Conservation (phyloP, 2,329 filamentous ascomycete species). For the Aspergillus sp. region DNA sequence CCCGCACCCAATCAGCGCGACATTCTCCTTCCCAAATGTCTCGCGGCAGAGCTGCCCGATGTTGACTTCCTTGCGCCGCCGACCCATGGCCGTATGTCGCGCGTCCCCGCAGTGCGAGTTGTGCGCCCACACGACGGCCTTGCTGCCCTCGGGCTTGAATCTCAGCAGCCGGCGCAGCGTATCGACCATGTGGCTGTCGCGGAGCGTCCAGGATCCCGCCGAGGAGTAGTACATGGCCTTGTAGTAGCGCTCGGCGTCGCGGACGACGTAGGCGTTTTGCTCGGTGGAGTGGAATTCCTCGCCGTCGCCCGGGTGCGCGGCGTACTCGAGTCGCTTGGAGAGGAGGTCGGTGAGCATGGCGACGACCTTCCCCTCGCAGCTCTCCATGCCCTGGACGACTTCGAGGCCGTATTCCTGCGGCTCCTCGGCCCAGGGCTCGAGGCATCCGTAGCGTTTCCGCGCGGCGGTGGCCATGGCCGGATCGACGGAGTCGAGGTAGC, state of each 20-base stretch:
- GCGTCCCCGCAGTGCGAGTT: slow-evolving; percentile 61
- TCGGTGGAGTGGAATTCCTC: slow-evolving; percentile 56
- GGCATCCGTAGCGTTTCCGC: slow-evolving; percentile 50
- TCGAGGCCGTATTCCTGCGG: slow-evolving; percentile 55
- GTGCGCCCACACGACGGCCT: slow-evolving; percentile 60
- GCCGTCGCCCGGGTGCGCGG: slow-evolving; percentile 39
- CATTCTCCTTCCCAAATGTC: slow-evolving; percentile 45
- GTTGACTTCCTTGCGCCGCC: slow-evolving; percentile 51
- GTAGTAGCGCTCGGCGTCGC: slow-evolving; percentile 58
- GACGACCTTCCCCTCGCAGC: slow-evolving; percentile 54
- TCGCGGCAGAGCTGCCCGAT: slow-evolving; percentile 60
- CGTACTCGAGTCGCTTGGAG: slow-evolving; percentile 48
- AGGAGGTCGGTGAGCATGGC: slow-evolving; percentile 53
- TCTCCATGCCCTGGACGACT: slow-evolving; percentile 44
- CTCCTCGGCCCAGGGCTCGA: slow-evolving; percentile 56
- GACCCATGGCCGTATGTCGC: slow-evolving; percentile 56
- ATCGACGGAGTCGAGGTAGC: slow-evolving; percentile 55
- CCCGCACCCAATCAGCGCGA: slow-evolving; percentile 53
- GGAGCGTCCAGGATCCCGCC: slow-evolving; percentile 56
- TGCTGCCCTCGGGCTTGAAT: slow-evolving; percentile 43
- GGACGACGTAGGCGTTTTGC: slow-evolving; percentile 57
- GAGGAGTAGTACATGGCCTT: slow-evolving; percentile 57
- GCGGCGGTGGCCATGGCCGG: slow-evolving; percentile 50
- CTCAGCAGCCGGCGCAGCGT: slow-evolving; percentile 52
- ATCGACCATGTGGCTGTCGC: slow-evolving; percentile 58